Conservation (phyloP, 225 moss, liverwort and hornwort species). For the Polytrichum formosum region DNA sequence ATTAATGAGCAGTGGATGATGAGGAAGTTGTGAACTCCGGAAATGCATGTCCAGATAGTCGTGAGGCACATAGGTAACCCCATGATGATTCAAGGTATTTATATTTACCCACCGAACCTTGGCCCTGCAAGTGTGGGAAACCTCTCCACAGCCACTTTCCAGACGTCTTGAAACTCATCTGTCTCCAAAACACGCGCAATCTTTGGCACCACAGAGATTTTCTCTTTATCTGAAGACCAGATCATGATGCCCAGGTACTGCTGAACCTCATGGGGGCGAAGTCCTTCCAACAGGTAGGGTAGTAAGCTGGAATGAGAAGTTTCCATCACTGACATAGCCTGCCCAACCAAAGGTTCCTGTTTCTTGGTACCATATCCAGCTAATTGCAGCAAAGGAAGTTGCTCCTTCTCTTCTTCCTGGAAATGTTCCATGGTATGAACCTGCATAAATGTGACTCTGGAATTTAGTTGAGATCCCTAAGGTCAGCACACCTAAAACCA, state of each 20-base stretch:
- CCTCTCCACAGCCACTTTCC: conserved; percentile 44
- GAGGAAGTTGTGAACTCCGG: too few relatives aligned
- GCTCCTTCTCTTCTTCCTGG: conserved; percentile 54
- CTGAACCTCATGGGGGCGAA: conserved; percentile 45
- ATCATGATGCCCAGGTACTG: conserved; percentile 51
- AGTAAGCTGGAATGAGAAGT: conserved; percentile 37
- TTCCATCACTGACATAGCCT: conserved; percentile 42
- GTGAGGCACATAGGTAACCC: too few relatives aligned
- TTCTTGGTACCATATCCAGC: conserved; percentile 47
- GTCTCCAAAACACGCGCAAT: conserved; percentile 27
- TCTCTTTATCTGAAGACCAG: conserved; percentile 23
- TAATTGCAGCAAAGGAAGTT: conserved; percentile 44
- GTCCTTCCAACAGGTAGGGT: conserved; percentile 38
- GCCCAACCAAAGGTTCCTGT: conserved; percentile 46
- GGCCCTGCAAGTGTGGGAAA: conserved; percentile 36
- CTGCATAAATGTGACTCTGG: conserved; percentile 12
- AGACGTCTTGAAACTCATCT: conserved; percentile 39
- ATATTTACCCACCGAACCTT: conserved; percentile 21
- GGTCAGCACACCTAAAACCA: too few relatives aligned
- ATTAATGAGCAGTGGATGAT: too few relatives aligned
- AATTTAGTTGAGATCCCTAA: too few relatives aligned
- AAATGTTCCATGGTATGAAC: conserved; percentile 42
- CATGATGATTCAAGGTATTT: too few relatives aligned
- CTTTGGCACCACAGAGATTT: conserved; percentile 14
- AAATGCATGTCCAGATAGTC: too few relatives aligned